phyloP scores from a whole-genome alignment of 768 basidiomycete genomes.

The Rhodocollybia butyracea region DNA sequence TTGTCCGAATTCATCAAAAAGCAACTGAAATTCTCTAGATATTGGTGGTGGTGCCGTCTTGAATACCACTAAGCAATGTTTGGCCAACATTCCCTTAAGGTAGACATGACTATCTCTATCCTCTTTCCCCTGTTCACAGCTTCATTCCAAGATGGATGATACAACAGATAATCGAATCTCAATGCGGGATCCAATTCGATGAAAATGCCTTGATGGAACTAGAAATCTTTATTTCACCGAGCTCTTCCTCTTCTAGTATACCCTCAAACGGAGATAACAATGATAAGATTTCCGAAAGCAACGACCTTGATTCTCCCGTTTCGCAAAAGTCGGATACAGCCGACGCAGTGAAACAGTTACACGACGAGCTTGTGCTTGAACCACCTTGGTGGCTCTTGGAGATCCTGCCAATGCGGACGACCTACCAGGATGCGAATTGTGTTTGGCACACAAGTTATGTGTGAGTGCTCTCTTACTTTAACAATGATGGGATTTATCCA shows the following conservation, averaged over 20 bases:
- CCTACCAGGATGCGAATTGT: constrained; percentile 37
- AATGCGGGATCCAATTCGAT: constrained; percentile 45
- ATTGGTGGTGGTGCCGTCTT: constrained; percentile 44
- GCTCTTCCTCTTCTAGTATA: background rate
- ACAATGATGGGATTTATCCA: background rate
- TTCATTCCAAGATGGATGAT: constrained; percentile 51
- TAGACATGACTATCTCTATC: background rate
- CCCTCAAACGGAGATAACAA: background rate
- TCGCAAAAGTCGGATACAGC: too few relatives aligned
- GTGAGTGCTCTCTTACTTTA: constrained; percentile 36
- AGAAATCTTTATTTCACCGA: constrained; percentile 13
- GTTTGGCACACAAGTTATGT: constrained; percentile 44
- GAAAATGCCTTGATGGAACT: constrained; percentile 27
- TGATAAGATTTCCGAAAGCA: background rate
- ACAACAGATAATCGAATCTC: constrained; percentile 38
- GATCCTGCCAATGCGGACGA: constrained; percentile 33
- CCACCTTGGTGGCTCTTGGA: constrained; percentile 51
- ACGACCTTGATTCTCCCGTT: too few relatives aligned
- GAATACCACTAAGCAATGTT: constrained; percentile 27
- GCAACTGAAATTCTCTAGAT: constrained; percentile 24
- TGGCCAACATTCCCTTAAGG: constrained; percentile 36
- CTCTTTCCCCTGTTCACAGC: background rate
- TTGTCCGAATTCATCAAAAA: background rate
- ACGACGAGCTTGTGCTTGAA: constrained; percentile 31
- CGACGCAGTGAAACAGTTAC: constrained; percentile 34